These are phyloP conservation scores for Blastobotrys attinorum DNA, from an alignment of 805 yeast species.

Conservation along the genomic window DNA sequence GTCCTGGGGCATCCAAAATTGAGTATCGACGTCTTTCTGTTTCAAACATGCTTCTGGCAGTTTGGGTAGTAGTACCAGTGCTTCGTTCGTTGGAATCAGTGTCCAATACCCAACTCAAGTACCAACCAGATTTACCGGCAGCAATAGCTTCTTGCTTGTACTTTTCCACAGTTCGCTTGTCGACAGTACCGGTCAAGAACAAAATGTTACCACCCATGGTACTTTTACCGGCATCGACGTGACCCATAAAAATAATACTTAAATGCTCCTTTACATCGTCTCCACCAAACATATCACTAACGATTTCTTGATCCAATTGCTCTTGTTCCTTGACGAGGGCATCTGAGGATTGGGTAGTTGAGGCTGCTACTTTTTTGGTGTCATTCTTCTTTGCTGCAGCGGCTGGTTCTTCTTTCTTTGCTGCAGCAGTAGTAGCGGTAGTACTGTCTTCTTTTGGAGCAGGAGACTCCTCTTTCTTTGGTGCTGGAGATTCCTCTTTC, in stretches of 20 bases:
- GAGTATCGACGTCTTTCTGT: slow-evolving; percentile 98
- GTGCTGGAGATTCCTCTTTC: slow-evolving; percentile 34
- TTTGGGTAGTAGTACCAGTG: slow-evolving; percentile 99
- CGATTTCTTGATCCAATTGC: slow-evolving; percentile 75
- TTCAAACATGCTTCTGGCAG: slow-evolving; percentile 95
- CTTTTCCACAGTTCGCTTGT: slow-evolving; percentile 96
- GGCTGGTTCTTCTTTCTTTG: slow-evolving; percentile 19
- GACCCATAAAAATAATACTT: slow-evolving; percentile 98
- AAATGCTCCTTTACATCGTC: slow-evolving; percentile 69
- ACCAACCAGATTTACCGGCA: slow-evolving; percentile 99
- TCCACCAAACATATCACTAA: slow-evolving; percentile 91
- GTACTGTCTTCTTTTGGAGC: slow-evolving; percentile 16
- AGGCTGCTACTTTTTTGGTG: slow-evolving; percentile 15
- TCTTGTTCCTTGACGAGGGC: slow-evolving; percentile 60
- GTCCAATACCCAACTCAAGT: slow-evolving; percentile 98
- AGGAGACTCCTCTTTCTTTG: slow-evolving; percentile 9
- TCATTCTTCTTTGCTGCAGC: slow-evolving; percentile 20
- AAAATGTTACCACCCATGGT: slow-evolving; percentile 98
- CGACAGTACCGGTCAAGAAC: slow-evolving; percentile 92
- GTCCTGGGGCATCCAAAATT: slow-evolving; percentile 98
- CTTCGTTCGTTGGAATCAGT: slow-evolving; percentile 98
- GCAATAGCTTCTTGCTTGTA: slow-evolving; percentile 98
- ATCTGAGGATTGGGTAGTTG: slow-evolving; percentile 35
- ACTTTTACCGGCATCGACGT: slow-evolving; percentile 98
- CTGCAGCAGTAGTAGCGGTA: slow-evolving; percentile 17